Evolutionary conservation across 2,329 filamentous ascomycete species (phyloP).

Genomic region (Cladosporium sp.): DNA sequence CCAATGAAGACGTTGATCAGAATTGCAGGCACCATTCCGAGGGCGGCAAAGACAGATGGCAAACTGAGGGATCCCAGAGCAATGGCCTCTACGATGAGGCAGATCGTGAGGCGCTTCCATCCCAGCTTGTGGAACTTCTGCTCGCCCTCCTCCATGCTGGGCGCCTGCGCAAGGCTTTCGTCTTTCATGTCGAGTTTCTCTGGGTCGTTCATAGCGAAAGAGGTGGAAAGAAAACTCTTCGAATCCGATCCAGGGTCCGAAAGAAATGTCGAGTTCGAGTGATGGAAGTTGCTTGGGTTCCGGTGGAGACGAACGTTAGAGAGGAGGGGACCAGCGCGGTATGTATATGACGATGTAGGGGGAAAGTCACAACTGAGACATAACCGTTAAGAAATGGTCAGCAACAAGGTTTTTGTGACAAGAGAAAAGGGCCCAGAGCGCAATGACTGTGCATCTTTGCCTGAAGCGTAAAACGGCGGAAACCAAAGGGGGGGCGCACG

Average conservation of each 20-base stretch:
- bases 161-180: not conserved
- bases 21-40: slow-evolving; percentile 58
- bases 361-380: not conserved
- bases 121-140: slow-evolving; percentile 45
- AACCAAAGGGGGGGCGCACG: not conserved
- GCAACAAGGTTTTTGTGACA: not conserved
- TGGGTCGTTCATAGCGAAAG: slow-evolving; percentile 1
- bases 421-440: not conserved
- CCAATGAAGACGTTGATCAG: slow-evolving; percentile 58
- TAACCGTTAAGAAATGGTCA: slow-evolving; percentile 4
- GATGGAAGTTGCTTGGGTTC: not conserved
- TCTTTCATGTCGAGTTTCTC: not conserved
- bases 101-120: slow-evolving; percentile 47
- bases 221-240: not conserved
- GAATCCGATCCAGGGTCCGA: slow-evolving; percentile 3
- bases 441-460: slow-evolving; percentile 9
- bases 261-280: not conserved
- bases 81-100: slow-evolving; percentile 61
- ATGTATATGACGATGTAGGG: not conserved
- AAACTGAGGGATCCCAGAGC: slow-evolving; percentile 59
- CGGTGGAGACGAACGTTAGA: not conserved
- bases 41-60: slow-evolving; percentile 54
- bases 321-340: not conserved
- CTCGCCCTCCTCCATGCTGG: slow-evolving; percentile 23
- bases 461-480: not conserved